Evolutionary conservation across 257 asterid genomes (phyloP), one percentile per base, ranked within the genome.

Genomic region (Penstemon eatonii): DNA sequence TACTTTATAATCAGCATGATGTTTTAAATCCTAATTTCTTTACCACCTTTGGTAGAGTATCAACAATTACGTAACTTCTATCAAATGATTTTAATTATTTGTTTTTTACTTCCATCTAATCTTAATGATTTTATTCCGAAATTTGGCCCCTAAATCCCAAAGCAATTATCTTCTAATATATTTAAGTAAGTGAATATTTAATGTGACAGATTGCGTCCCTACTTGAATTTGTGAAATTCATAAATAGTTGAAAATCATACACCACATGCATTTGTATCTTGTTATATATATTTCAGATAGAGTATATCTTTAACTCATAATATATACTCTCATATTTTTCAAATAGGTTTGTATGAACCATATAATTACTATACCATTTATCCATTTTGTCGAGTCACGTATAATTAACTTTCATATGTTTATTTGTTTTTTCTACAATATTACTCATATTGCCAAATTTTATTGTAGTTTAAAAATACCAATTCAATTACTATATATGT

Each of bases 41-140:
- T 46, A 41, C 6, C 60, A 71, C 39, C n/a, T 7, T 36, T 51
- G 11, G 52, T 39, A 49, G 44, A 41, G 0, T 60, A 60, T 46
- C 54, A 33, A 3, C 58, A 59, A 7, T 10, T 59, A n/a, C 50
- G 63, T 47, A 52, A 61, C 64, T 51, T 61, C 62, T 37, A 12
- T 51, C 18, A 47, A 69, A 45, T 11, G 8, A 47, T 49, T 56
- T 68, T 7, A 69, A 15, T 70, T 40, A 51, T 36, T 50, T 58
- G 15, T 33, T 4, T 1, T 40, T 46, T 25, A 36, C 11, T 60
- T 33, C 18, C 62, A 10, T 62, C 36, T 49, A 4, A 49, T 51
- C 62, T 52, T 68, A 77, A 68, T 62, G 72, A 49, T 50, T 63
- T 19, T 61, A 66, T 77, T 51, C 75, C 44, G 10, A 59, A 57